Conservation (phyloP, 2,329 filamentous ascomycete species). For the Trichophyton mentagrophytes region DNA sequence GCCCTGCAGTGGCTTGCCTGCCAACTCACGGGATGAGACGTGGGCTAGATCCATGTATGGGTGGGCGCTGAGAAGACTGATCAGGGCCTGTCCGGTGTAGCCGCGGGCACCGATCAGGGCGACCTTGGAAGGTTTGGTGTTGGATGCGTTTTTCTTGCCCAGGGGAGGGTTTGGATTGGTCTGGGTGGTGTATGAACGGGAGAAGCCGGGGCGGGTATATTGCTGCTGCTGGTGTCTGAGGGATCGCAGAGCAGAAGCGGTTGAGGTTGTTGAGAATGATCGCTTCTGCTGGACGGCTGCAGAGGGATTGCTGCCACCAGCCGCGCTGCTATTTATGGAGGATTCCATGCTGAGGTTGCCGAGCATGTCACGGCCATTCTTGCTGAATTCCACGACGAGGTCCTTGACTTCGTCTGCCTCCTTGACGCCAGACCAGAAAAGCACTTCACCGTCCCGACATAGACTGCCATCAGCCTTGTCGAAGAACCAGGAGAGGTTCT, state of each 20-base stretch:
- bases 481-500: slow-evolving; percentile 97
- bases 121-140: slow-evolving; percentile 62
- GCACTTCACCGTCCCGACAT: slow-evolving; percentile 69
- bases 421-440: slow-evolving; percentile 93
- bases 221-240: slow-evolving; percentile 15
- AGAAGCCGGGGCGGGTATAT: slow-evolving; percentile 13
- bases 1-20: slow-evolving; percentile 71
- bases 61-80: slow-evolving; percentile 75
- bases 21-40: slow-evolving; percentile 86
- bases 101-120: slow-evolving; percentile 84
- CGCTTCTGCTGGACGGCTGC: slow-evolving; percentile 48
- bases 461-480: slow-evolving; percentile 92
- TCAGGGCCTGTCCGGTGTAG: slow-evolving; percentile 85
- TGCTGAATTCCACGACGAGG: slow-evolving; percentile 72
- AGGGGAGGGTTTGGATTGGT: slow-evolving; percentile 69
- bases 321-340: slow-evolving; percentile 54
- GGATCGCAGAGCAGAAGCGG: slow-evolving; percentile 27
- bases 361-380: slow-evolving; percentile 73
- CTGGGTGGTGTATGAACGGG: slow-evolving; percentile 29
- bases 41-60: slow-evolving; percentile 80
- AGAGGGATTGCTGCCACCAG: slow-evolving; percentile 35
- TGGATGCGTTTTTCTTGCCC: slow-evolving; percentile 76
- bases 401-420: slow-evolving; percentile 67
- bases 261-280: slow-evolving; percentile 49
- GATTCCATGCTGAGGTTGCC: slow-evolving; percentile 79